Conservation (phyloP, 768 basidiomycete species). For the Tricholoma sp. region DNA sequence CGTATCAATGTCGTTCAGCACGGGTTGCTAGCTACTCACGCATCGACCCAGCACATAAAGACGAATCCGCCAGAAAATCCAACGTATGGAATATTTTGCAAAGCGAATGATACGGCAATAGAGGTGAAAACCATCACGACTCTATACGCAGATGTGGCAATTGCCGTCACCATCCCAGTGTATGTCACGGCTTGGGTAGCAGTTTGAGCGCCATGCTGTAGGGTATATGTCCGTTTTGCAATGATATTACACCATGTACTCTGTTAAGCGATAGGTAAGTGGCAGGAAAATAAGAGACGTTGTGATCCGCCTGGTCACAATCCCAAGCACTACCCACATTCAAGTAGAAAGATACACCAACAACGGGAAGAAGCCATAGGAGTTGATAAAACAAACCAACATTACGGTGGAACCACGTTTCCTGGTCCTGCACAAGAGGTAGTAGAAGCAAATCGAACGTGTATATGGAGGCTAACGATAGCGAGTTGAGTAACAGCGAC, state of each 20-base stretch:
- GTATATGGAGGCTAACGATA: constrained; percentile 71
- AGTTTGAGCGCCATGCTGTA: constrained; percentile 65
- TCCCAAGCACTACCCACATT: constrained; percentile 51
- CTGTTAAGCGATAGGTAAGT: constrained; percentile 31
- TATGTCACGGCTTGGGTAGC: constrained; percentile 53
- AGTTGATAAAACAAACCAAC: constrained; percentile 73
- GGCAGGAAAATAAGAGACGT: not conserved
- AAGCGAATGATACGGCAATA: constrained; percentile 57
- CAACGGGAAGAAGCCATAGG: constrained; percentile 76
- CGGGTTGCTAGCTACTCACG: constrained; percentile 47
- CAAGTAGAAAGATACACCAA: constrained; percentile 72
- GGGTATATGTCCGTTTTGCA: constrained; percentile 65
- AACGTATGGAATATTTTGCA: constrained; percentile 59
- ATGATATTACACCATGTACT: constrained; percentile 74
- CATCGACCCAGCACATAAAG: constrained; percentile 83
- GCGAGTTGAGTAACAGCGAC: constrained; percentile 64
- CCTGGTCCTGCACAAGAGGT: constrained; percentile 58
- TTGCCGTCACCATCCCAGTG: constrained; percentile 63
- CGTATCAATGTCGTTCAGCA: not conserved
- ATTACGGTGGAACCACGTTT: constrained; percentile 66
- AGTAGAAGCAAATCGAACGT: constrained; percentile 69
- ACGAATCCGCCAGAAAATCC: constrained; percentile 59
- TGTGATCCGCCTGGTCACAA: not conserved
- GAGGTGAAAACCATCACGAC: constrained; percentile 80
- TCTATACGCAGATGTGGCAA: constrained; percentile 80